Base-by-base conservation (phyloP, 805 yeast genomes). In the Candida stauntonica region DNA sequence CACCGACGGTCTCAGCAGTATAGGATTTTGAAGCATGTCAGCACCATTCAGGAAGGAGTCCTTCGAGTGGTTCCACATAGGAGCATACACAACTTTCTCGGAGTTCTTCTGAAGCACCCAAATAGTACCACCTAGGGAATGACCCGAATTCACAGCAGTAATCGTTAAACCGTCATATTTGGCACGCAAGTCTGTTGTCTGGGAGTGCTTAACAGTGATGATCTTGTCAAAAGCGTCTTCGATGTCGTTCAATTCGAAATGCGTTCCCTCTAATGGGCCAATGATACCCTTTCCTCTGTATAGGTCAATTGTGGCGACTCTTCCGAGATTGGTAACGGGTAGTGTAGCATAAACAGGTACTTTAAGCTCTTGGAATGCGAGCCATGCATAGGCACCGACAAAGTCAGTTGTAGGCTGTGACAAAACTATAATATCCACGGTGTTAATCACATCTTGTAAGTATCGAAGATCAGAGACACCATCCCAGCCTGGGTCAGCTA, bases 1-100 rank as follows among this genome's bases (percentile, higher is more conserved):
- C 1, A 93, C 85, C 1, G 95, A 81, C 3, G 98, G 96, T 55
- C 94, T 70, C 45, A 75, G 52, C 20, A 89, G 65, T n/a, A 78
- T 63, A 1, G 87, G 79, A 29, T 68, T 75, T 33, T 77, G 76
- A 28, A 81, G 55, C 15, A 85, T 60, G 17, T 71, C 70, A 4
- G 93, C 84, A 20, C 88, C 80, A 45, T 81, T 83, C 36, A 93
- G 63, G 50, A 88, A 88, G 0, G 86, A 73, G 55, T 91, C 98
- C 47, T 79, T 79, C 1, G 97, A 81, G 57, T 93, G 98, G 58
- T 89, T 91, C 98, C 98, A 93, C 31, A 84, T 78, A 2, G 93
- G 88, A 0, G 96, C 95, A 59, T 87, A 86, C 3, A 91, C 67
- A n/a, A 89, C 65, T 46, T 81, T 81, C 48, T 91, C 97, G 14